Evolutionary conservation across 2,329 filamentous ascomycete genomes (phyloP).

Genomic region (Talaromyces marneffei): DNA sequence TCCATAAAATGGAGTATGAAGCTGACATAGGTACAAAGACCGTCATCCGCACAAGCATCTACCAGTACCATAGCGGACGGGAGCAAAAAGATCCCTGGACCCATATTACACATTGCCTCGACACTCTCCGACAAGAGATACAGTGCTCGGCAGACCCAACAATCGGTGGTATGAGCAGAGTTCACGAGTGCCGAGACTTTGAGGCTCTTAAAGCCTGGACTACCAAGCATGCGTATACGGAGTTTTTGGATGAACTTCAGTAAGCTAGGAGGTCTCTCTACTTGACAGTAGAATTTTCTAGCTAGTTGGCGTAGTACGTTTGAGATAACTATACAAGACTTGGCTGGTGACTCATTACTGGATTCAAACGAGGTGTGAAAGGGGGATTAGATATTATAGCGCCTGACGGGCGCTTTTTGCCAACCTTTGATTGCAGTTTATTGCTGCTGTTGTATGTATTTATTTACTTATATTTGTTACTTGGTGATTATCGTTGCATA

Average conservation of each 20-base stretch:
- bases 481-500: background rate
- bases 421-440: background rate
- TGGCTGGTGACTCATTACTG: background rate
- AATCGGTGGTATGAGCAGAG: background rate
- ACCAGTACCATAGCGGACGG: background rate
- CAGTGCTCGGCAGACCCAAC: background rate
- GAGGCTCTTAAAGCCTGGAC: background rate
- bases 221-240: background rate
- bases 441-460: background rate
- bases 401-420: background rate
- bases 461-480: background rate
- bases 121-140: background rate
- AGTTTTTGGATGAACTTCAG: background rate
- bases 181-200: background rate
- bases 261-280: background rate
- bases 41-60: background rate
- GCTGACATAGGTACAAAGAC: background rate
- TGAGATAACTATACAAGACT: background rate
- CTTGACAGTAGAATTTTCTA: background rate
- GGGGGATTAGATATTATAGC: background rate
- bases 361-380: too few species aligned
- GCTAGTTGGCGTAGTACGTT: too few species aligned
- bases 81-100: background rate
- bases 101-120: background rate
- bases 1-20: background rate